Conservation (phyloP, 169 alveolate genomes). For the Cryptosporidium ubiquitum region DNA sequence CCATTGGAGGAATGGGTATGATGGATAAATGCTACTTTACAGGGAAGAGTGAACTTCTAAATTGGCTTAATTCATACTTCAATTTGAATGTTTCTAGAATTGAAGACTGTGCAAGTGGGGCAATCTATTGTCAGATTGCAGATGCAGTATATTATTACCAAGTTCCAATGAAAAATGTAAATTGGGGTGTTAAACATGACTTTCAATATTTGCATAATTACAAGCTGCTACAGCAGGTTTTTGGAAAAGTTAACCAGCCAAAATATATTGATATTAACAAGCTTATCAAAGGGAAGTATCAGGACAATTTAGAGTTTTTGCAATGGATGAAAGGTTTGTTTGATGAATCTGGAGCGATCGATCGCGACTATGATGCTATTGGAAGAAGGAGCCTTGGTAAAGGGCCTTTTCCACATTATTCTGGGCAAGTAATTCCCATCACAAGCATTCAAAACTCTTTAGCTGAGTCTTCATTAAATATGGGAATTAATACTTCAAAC, state of each 20-base stretch:
- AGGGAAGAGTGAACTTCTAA: slow-evolving; percentile 89
- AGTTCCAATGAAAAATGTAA: slow-evolving; percentile 88
- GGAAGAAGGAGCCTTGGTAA: slow-evolving; percentile 81
- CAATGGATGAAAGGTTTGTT: slow-evolving; percentile 97
- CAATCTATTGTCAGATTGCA: slow-evolving; percentile 93
- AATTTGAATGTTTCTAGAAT: slow-evolving; percentile 88
- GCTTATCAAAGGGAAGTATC: slow-evolving; percentile 92
- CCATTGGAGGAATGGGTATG: slow-evolving; percentile 80
- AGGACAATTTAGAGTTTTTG: slow-evolving; percentile 95
- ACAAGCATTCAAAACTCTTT: slow-evolving; percentile 74
- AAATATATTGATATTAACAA: slow-evolving; percentile 92
- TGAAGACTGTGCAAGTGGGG: slow-evolving; percentile 97
- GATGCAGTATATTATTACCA: slow-evolving; percentile 90
- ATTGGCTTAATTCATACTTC: slow-evolving; percentile 89
- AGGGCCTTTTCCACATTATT: slow-evolving; percentile 67
- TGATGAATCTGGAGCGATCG: slow-evolving; percentile 86
- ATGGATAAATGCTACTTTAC: slow-evolving; percentile 91
- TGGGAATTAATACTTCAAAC: slow-evolving; percentile 68
- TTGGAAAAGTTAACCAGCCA: slow-evolving; percentile 89
- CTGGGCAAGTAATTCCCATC: slow-evolving; percentile 57
- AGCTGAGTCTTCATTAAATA: slow-evolving; percentile 76
- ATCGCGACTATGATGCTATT: slow-evolving; percentile 85
- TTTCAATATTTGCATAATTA: slow-evolving; percentile 94
- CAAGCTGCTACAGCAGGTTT: slow-evolving; percentile 93
- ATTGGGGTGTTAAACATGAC: slow-evolving; percentile 95